Base-by-base conservation (phyloP, 306 rosid species). In the Carpinus viminea region DNA sequence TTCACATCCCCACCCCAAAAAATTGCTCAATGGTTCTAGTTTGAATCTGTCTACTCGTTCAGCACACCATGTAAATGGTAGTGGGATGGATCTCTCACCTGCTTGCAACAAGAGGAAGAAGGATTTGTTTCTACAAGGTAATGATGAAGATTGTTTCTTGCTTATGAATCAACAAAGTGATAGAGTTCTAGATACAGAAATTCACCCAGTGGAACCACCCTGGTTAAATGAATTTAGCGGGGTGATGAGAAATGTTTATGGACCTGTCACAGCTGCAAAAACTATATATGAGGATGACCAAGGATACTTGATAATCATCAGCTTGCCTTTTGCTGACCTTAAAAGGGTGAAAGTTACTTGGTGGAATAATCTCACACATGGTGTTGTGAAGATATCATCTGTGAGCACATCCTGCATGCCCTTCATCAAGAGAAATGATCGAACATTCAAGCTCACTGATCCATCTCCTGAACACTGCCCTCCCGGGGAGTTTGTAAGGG, bases 381-480 rank as follows among this genome's bases (percentile, higher is more conserved):
- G 84, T 60, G 79, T 84, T 12, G 82, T 84, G 12, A 84, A 84
- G 72, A 73, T 84, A 72, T 80, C 87, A 7, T 76, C 78, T 2
- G 62, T 76, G 59, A 84, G 84, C 74, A 73, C 82, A 5, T 79
- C 82, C 8, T 76, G 87, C 47, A 80, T 76, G 76, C 87, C 84
- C 4, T 80, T 76, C 8, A 61, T 76, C 51, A 84, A 80, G 70
- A 76, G 84, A 73, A 73, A 73, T 26, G 87, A 80, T 46, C 66
- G 87, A 34, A 84, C 87, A 12, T 84, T 80, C 73, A 84, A 84
- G 82, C 81, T 84, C 24, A 84, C 84, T 2, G 87, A 84, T 50
- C 84, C 84, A 48, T 80, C 73, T 12, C 82, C 87, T 5, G 87
- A 84, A 43, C 87, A 84, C 54, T 84, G 87, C 20, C 87, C 87